These are phyloP conservation scores for Verticillium albo-atrum DNA, from an alignment of 2,329 filamentous ascomycete species.

Conservation along the genomic window DNA sequence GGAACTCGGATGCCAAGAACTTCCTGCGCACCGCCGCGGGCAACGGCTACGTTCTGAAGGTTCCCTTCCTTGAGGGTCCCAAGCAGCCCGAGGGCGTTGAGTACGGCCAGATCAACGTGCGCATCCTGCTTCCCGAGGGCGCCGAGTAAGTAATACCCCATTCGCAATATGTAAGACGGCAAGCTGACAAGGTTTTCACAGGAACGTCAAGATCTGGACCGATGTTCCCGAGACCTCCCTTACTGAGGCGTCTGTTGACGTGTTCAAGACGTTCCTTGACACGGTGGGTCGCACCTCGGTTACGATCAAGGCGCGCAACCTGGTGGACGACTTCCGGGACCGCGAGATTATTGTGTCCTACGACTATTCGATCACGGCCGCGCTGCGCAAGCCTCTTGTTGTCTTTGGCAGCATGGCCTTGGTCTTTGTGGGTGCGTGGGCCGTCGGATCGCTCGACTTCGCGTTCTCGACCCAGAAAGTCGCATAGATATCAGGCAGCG, in stretches of 20 bases:
- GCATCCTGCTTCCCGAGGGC: conserved; percentile 86
- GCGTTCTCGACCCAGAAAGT: conserved; percentile 55
- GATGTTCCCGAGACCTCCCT: conserved; percentile 62
- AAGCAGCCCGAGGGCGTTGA: conserved; percentile 80
- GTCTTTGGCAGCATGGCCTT: conserved; percentile 69
- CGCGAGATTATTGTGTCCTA: conserved; percentile 83
- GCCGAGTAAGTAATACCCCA: conserved; percentile 59
- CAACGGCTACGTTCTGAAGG: conserved; percentile 72
- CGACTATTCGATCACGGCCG: conserved; percentile 70
- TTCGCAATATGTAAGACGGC: background rate
- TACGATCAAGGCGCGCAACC: conserved; percentile 74
- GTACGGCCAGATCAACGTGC: conserved; percentile 76
- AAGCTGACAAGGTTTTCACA: conserved; percentile 41
- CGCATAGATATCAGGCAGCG: background rate
- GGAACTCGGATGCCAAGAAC: conserved; percentile 80
- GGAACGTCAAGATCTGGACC: conserved; percentile 75
- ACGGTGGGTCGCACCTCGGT: conserved; percentile 83
- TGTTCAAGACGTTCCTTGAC: conserved; percentile 91
- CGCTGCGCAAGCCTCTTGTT: conserved; percentile 80
- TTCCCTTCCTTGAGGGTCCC: conserved; percentile 91
- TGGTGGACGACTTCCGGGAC: conserved; percentile 86
- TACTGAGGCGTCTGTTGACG: conserved; percentile 50
- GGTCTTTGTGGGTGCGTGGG: conserved; percentile 72
- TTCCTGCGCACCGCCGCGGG: conserved; percentile 65
- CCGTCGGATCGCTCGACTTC: conserved; percentile 72